These are phyloP conservation scores for Suhomyces wounanorum DNA, from an alignment of 1,139 yeast species.

Conservation along the genomic window DNA sequence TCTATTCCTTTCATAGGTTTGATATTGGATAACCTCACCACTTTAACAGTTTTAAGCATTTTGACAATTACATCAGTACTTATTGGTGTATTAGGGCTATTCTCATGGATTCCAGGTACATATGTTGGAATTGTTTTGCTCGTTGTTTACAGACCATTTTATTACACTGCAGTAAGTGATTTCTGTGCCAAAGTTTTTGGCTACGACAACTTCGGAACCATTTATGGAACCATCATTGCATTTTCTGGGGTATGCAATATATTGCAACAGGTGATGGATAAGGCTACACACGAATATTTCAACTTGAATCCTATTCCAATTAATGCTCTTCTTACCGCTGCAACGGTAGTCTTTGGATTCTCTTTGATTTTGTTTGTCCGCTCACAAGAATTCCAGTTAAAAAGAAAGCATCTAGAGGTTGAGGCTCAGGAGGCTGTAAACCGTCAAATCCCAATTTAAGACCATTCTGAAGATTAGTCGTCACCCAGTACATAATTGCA, in stretches of 20 bases:
- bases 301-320: constrained; percentile 78
- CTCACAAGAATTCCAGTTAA: constrained; percentile 50
- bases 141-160: constrained; percentile 88
- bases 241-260: constrained; percentile 78
- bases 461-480: neutral
- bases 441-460: constrained; percentile 48
- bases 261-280: constrained; percentile 69
- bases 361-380: constrained; percentile 55
- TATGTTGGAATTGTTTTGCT: constrained; percentile 66
- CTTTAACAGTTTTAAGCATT: constrained; percentile 56
- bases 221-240: constrained; percentile 86
- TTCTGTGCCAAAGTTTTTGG: constrained; percentile 93
- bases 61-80: constrained; percentile 55
- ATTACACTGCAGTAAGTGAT: constrained; percentile 89
- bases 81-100: constrained; percentile 69
- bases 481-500: neutral
- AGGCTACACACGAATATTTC: constrained; percentile 64
- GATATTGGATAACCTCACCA: constrained; percentile 73
- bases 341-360: constrained; percentile 58
- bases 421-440: constrained; percentile 65
- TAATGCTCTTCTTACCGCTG: constrained; percentile 53
- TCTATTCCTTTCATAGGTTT: constrained; percentile 87
- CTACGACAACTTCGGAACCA: constrained; percentile 84
- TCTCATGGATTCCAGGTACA: constrained; percentile 54
- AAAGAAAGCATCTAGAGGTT: constrained; percentile 55